Percentiles rank a stretch among this genome's conserved stretches.
These are phyloP conservation scores for Urochloa ruziziensis DNA, from an alignment of 176 grass and related monocot species.

Conservation along the genomic window DNA sequence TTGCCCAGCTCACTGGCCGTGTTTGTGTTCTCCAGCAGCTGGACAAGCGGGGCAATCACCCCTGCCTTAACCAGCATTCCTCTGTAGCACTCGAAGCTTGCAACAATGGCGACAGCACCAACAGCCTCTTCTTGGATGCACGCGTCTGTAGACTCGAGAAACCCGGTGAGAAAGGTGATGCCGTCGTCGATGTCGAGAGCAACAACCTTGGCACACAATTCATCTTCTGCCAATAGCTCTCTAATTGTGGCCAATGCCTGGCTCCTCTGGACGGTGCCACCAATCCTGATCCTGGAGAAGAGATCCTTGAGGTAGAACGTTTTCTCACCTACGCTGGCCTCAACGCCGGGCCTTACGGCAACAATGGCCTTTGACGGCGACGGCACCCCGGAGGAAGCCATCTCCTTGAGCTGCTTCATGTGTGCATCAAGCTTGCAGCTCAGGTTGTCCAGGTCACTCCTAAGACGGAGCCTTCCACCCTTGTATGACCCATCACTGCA, in stretches of 20 bases:
- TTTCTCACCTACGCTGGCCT: slow-evolving; percentile 58
- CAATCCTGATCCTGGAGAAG: slow-evolving; percentile 74
- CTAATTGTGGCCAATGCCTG: slow-evolving; percentile 57
- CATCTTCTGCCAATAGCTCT: slow-evolving; percentile 67
- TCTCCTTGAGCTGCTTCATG: slow-evolving; percentile 51
- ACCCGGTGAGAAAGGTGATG: slow-evolving; percentile 56
- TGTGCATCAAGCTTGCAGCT: slow-evolving; percentile 62
- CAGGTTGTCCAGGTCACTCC: slow-evolving; percentile 67
- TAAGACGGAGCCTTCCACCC: slow-evolving; percentile 71
- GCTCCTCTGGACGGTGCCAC: slow-evolving; percentile 34
- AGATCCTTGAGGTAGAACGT: slow-evolving; percentile 78
- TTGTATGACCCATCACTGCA: slow-evolving; percentile 60
- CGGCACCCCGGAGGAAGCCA: slow-evolving; percentile 23
- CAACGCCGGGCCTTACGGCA: slow-evolving; percentile 41
- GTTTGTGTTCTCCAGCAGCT: slow-evolving; percentile 48
- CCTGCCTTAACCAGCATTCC: slow-evolving; percentile 65
- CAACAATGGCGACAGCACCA: slow-evolving; percentile 47
- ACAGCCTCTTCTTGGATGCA: slow-evolving; percentile 60
- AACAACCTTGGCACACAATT: slow-evolving; percentile 51
- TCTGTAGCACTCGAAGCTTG: slow-evolving; percentile 46
- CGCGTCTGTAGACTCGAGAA: slow-evolving; percentile 53
- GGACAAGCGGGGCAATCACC: slow-evolving; percentile 64
- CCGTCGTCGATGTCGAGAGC: slow-evolving; percentile 57
- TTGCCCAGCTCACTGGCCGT: slow-evolving; percentile 35
- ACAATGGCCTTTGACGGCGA: slow-evolving; percentile 59